Percentiles rank a stretch among this genome's conserved stretches.
phyloP scores from a whole-genome alignment of 495 filamentous ascomycete species.

The Tuber microsphaerosporum region DNA sequence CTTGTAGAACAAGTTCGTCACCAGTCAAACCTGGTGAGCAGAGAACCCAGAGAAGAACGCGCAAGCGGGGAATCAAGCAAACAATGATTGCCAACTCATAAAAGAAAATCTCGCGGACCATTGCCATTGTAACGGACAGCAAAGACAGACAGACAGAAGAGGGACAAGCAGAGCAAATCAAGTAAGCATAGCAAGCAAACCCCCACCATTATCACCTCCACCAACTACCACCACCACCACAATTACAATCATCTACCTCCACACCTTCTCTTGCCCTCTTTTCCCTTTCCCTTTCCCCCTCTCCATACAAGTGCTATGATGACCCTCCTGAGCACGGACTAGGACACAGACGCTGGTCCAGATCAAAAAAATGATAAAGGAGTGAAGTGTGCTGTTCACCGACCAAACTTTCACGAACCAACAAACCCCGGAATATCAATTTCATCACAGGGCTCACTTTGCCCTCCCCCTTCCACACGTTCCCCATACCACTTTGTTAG shows the following conservation, averaged over 20 bases:
- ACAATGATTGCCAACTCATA: constrained; percentile 37
- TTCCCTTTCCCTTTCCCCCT: not conserved
- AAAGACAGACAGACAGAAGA: not conserved
- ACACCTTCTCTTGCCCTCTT: not conserved
- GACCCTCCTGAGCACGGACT: constrained; percentile 15
- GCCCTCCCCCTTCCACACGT: constrained; percentile 24
- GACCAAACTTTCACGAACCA: constrained; percentile 19
- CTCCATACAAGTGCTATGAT: not conserved
- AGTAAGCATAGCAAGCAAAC: constrained; percentile 23
- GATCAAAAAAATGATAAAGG: constrained; percentile 23
- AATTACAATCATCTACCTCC: constrained; percentile 1
- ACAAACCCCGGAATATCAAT: constrained; percentile 26
- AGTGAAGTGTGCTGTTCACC: constrained; percentile 23
- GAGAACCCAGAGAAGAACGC: not conserved
- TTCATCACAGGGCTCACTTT: constrained; percentile 11
- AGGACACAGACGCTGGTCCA: constrained; percentile 28
- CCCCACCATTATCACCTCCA: constrained; percentile 24
- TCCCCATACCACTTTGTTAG: constrained; percentile 8
- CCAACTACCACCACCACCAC: constrained; percentile 16
- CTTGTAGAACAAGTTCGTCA: not conserved
- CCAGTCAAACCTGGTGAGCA: not conserved
- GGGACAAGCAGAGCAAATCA: not conserved
- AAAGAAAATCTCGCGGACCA: constrained; percentile 20
- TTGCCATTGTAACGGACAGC: constrained; percentile 24
- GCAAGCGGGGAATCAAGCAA: constrained; percentile 25